Base-by-base conservation (phyloP, 2,329 filamentous ascomycete species). In the Exophiala aquamarina region DNA sequence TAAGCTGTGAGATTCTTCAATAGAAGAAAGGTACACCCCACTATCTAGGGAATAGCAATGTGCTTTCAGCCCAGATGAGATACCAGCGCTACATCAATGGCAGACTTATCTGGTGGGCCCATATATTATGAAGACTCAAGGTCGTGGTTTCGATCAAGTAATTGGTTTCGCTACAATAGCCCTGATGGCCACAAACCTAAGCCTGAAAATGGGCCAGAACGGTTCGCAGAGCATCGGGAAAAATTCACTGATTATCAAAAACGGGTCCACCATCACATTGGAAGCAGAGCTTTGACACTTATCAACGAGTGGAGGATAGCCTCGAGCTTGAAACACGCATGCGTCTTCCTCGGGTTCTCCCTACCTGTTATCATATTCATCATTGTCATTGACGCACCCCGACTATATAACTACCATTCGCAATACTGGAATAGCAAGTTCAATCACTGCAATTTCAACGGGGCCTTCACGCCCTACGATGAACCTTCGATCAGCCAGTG, bases 381-480 rank as follows among this genome's bases (percentile, higher is more conserved):
- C 20, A 32, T 54, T 7, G 47, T 50, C 2, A 18, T 45, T 15
- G 44, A 36, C 10, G 15, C 50, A 19, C 50, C 50, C 4, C 9
- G 34, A 5, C 41, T 43, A 43, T 47, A 50, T 20, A 33, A 35
- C n/a, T 44, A 41, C n/a, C 32, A 40, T 5, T 35, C 43, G 3
- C 35, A 47, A 4, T 33, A 50, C 19, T 50, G 50, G 50, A 32
- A n/a, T 3, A 45, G 40, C 15, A 18, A 20, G 4, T 54, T 54
- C 40, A 48, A 37, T 19, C 50, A 54, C 37, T 54, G 50, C 47
- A 44, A 54, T 35, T 54, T 47, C 42, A 45, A 54, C 29, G 47
- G 50, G 23, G 14, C 35, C 14, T 54, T 54, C 26, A 50, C 47
- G 4, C 43, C 41, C 2, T 26, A 37, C 21, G 41, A 47, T 31